Evolutionary conservation across 305 asterid genomes (phyloP).

Genomic region (Fraxinus albicans): DNA sequence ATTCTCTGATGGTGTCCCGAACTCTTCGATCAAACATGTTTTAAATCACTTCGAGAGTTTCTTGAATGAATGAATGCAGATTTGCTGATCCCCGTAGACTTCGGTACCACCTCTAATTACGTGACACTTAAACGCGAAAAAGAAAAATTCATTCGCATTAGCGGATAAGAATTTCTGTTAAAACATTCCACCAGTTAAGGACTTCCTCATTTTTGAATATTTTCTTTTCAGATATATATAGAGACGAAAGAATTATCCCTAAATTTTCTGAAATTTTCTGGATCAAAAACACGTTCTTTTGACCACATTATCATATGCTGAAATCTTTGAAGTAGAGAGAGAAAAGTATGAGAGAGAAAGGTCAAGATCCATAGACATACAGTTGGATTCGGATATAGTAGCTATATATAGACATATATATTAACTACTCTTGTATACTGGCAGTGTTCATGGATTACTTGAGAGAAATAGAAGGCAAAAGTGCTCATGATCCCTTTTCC

Average conservation of each 20-base stretch:
- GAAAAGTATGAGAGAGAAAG: neutral
- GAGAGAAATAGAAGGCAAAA: conserved; percentile 58
- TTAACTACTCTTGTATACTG: neutral
- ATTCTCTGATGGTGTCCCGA: neutral
- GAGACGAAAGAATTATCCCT: conserved; percentile 22
- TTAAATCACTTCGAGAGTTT: neutral
- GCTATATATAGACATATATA: neutral
- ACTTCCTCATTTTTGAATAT: conserved; percentile 6
- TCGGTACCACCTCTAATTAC: conserved; percentile 29
- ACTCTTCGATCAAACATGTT: neutral
- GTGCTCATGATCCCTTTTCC: conserved; percentile 48
- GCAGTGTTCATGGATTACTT: conserved; percentile 28
- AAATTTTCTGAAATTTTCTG: neutral
- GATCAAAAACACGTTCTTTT: conserved; percentile 21
- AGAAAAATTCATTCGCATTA: conserved; percentile 17
- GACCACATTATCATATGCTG: conserved; percentile 31
- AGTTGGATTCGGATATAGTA: neutral
- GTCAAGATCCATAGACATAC: conserved; percentile 7
- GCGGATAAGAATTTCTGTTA: conserved; percentile 48
- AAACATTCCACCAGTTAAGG: conserved; percentile 33
- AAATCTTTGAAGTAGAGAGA: conserved; percentile 13
- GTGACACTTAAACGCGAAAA: conserved; percentile 13
- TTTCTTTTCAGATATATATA: conserved; percentile 5
- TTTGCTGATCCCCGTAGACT: conserved; percentile 37
- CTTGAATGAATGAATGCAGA: conserved; percentile 38